Evolutionary conservation across 2,329 filamentous ascomycete species (phyloP).

Genomic region (Stemphylium vesicarium): DNA sequence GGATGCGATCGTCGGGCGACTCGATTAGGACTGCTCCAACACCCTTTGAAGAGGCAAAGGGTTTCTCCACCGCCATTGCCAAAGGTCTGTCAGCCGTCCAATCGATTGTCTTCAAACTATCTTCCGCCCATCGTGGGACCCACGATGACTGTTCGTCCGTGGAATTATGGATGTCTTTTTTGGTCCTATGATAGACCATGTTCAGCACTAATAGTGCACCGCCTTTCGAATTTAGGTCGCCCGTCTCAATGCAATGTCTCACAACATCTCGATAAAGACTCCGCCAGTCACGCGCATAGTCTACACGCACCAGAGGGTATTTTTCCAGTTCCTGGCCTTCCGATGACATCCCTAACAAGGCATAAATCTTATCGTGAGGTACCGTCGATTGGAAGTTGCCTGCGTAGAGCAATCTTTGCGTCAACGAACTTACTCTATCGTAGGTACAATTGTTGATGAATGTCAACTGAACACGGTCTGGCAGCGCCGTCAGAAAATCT

Average conservation of each 20-base stretch:
- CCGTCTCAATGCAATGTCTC: slow-evolving; percentile 6
- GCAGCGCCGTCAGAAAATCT: background rate
- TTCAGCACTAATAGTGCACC: background rate
- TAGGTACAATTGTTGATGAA: slow-evolving; percentile 1
- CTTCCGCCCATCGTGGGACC: slow-evolving; percentile 4
- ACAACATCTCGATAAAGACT: slow-evolving; percentile 3
- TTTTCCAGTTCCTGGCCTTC: slow-evolving; percentile 1
- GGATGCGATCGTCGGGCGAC: slow-evolving; percentile 2
- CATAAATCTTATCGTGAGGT: slow-evolving; percentile 12
- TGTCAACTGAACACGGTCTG: too few relatives aligned
- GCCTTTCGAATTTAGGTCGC: background rate
- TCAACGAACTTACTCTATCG: background rate
- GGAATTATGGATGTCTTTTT: background rate
- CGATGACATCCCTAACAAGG: slow-evolving; percentile 1
- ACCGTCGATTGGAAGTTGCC: slow-evolving; percentile 1
- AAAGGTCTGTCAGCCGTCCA: background rate
- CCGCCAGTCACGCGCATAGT: slow-evolving; percentile 4
- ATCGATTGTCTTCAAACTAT: background rate
- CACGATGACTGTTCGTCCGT: slow-evolving; percentile 1
- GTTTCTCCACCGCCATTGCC: too few relatives aligned
- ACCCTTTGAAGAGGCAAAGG: background rate
- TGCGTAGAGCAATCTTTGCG: background rate
- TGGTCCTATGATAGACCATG: background rate
- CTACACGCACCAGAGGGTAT: slow-evolving; percentile 4
- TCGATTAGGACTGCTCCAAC: background rate